Base-by-base conservation (phyloP, 2,329 filamentous ascomycete species). In the Nemania abortiva region DNA sequence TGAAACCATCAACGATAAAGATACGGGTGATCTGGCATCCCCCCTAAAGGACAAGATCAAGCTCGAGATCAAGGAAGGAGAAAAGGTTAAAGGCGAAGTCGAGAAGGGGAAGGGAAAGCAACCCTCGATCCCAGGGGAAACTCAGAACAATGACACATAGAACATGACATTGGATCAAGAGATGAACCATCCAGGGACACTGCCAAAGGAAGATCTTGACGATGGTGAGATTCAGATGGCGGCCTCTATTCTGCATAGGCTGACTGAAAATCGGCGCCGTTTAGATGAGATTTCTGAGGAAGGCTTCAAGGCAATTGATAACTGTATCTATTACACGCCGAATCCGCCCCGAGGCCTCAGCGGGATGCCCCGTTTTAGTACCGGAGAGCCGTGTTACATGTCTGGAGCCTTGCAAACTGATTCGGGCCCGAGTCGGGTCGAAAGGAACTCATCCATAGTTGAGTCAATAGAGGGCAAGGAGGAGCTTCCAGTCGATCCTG, bases 81-180 rank as follows among this genome's bases (percentile, higher is more conserved):
- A n/a, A n/a, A n/a, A n/a, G n/a, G n/a, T n/a, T 6, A 47, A 22
- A 49, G 45, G 52, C 45, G 49, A 9, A 31, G 65, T 27, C 9
- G 49, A 39, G n/a, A 31, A 4, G 18, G 49, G 58, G 18, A 52
- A 66, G 29, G n/a, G 20, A 29, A 20, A 52, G 18, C 22, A 65
- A 50, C 60, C 47, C 27, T 49, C 59, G 11, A 24, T 15, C 56
- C 49, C 54, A 34, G 53, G 57, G 53, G 20, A 57, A 60, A 9
- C 47, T 49, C 56, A 69, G 42, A 64, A 63, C 68, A 66, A 68
- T 68, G 68, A 31, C 70, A 72, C n/a, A 49, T 75, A 75, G 74
- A 58, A 72, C 22, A 59, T 72, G 72, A 3, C 72, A 69, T 74
- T 69, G 66, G 68, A 56, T 50, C 56, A 60, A 50, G 63, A 58